A percentile compares a stretch with the other conserved stretches of the same genome.
These are phyloP conservation scores for Pichia gijzeniarum DNA, from an alignment of 805 yeast species.

Conservation along the genomic window DNA sequence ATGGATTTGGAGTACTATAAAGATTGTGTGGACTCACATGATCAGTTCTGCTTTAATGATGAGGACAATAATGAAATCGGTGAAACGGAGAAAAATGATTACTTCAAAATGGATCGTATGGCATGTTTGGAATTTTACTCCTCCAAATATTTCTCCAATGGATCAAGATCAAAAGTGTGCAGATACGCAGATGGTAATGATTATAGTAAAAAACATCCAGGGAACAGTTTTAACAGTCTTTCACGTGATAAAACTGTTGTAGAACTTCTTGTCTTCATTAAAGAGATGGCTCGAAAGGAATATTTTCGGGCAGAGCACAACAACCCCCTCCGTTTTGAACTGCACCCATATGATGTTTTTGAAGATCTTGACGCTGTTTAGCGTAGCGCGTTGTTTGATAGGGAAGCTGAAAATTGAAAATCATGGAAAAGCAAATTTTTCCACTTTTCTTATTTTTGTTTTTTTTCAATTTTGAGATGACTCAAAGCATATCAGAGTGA, in stretches of 20 bases:
- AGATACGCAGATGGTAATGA: conserved; percentile 20
- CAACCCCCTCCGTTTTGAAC: conserved; percentile 6
- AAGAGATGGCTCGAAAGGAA: conserved; percentile 24
- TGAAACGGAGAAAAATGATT: background rate
- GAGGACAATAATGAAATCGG: background rate
- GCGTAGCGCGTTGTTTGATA: background rate
- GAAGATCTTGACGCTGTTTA: background rate
- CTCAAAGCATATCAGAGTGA: too few species aligned
- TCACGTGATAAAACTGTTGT: conserved; percentile 12
- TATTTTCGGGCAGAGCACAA: background rate
- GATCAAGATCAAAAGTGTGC: conserved; percentile 19
- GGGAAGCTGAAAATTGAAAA: too few species aligned
- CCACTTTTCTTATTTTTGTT: too few species aligned
- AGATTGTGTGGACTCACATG: background rate
- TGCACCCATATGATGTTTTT: conserved; percentile 5
- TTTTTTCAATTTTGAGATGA: too few species aligned
- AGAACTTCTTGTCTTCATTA: conserved; percentile 25
- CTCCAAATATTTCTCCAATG: conserved; percentile 20
- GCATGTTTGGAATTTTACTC: conserved; percentile 23
- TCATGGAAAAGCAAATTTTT: too few species aligned
- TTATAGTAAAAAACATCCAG: conserved; percentile 19
- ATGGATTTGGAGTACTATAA: background rate
- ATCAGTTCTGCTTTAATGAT: background rate
- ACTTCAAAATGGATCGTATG: background rate
- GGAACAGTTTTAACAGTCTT: conserved; percentile 18